Evolutionary conservation across 345 rosid genomes (phyloP), one percentile per base, ranked within the genome.

Genomic region (Bruguiera sexangula): DNA sequence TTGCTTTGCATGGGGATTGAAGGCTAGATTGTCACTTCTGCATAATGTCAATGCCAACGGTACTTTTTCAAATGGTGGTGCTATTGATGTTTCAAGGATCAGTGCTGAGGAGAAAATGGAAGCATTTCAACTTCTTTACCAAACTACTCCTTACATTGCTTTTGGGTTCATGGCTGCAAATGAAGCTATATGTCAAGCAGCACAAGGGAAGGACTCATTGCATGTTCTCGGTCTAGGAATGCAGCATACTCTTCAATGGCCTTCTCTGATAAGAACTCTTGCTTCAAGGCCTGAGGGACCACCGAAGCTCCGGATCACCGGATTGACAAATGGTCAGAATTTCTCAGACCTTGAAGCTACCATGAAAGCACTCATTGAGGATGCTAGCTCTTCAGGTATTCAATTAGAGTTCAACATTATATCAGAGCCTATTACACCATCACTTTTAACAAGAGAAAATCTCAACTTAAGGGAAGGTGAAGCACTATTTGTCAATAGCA

Each of bases 121-220:
- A 61, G 89, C 89, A 56, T 83, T 85, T 72, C 91, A 81, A 13
- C 86, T 86, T 27, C 83, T 86, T 53, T 66, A 80, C 69, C 89
- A 84, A 67, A 66, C 81, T 54, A 86, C 88, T 69, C 93, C 93
- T n/a, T 88, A 78, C 67, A 52, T 84, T 54, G 81, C 90, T 37
- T 80, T 86, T 55, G 90, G 90, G 63, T 83, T 78, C 85, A 67
- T 86, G 85, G 86, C 87, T 26, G 86, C 88, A 60, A 86, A 84
- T 71, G 90, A 84, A 60, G 93, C 88, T 18, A 86, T 88, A 60
- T 69, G 73, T 59, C 80, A 80, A 70, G 90, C 86, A 55, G 78
- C 87, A 64, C 74, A 78, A 58, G 88, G 83, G 37, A 75, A 79
- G 34, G 80, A 83, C 18, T 74, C 71, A 0, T 21, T 86, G 66